phyloP scores from a whole-genome alignment of 1,139 yeast genomes.

The Scheffersomyces stambukii region DNA sequence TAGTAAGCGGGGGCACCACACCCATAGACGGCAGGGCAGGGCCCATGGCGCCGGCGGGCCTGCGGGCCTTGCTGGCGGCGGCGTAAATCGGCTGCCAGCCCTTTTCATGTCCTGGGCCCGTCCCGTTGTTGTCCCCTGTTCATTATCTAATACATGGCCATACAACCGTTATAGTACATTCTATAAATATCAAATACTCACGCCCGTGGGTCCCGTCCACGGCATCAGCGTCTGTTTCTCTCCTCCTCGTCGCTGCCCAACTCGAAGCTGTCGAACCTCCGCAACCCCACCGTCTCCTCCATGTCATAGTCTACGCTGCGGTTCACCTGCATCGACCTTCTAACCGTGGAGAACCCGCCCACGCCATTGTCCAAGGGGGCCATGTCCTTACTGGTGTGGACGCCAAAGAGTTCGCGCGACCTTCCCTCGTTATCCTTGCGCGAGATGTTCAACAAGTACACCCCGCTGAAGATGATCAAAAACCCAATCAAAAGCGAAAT shows the following conservation, averaged over 20 bases:
- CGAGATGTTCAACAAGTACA: conserved; percentile 74
- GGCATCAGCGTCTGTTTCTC: conserved; percentile 48
- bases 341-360: conserved; percentile 62
- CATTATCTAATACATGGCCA: no score
- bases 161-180: conserved; percentile 1
- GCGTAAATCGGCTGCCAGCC: no score
- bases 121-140: no score
- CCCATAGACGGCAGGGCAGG: no score
- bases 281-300: conserved; percentile 55
- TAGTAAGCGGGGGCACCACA: no score
- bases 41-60: no score
- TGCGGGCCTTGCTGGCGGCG: no score
- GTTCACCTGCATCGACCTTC: conserved; percentile 63
- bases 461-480: conserved; percentile 83
- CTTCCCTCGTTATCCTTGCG: conserved; percentile 60
- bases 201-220: conserved; percentile 47
- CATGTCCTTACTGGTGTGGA: conserved; percentile 53
- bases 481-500: conserved; percentile 86
- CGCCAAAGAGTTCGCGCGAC: conserved; percentile 55
- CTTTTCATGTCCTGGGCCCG: no score
- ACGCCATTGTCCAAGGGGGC: conserved; percentile 82
- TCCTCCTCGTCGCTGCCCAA: conserved; percentile 42
- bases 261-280: conserved; percentile 62
- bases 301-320: conserved; percentile 42
- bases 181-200: neutral